Evolutionary conservation across 129 eudicot species (phyloP), one percentile per base, ranked within the genome.

Genomic region (Centella asiatica): DNA sequence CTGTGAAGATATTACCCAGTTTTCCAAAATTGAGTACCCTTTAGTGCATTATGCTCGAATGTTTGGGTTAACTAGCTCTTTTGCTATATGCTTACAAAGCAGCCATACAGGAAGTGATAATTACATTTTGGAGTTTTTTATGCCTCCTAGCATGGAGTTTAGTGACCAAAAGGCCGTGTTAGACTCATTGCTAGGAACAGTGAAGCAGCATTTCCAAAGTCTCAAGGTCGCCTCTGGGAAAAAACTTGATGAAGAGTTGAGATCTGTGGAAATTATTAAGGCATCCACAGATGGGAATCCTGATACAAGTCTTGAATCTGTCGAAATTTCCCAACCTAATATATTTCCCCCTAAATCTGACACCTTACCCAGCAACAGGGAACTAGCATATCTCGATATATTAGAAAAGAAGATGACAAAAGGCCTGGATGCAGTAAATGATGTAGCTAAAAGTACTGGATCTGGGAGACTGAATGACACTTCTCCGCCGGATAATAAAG

Each of bases 41-140:
- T 63, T 92, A 37, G 98, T 87, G 2, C 98, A 87, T 69, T 92
- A 87, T 70, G 98, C 98, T 5, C 90, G 94, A 8, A 65, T 87
- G 95, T 92, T 87, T 63, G 86, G 84, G 52, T 65, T 92, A 66
- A 83, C 66, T 32, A 77, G 90, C 23, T 79, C 90, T 23, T 87
- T 93, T 47, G 95, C 99, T 20, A 87, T 93, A 10, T 87, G 96
- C 62, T 73, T 93, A 54, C 70, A 85, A 75, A 93, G 96, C 80
- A 80, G 56, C 12, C 80, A 87, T 59, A 87, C 99, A 1, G 99
- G 86, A 48, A 74, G 82, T 42, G 96, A 87, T 62, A 94, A 85
- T 46, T 87, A 87, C 71, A 75, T 93, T 26, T 69, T 93, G 39
- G 99, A 93, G 76, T 93, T 93, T 33, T 93, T 93, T 76, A 78